Conservation (phyloP, 768 basidiomycete genomes). For the Hemileccinum impolitum region DNA sequence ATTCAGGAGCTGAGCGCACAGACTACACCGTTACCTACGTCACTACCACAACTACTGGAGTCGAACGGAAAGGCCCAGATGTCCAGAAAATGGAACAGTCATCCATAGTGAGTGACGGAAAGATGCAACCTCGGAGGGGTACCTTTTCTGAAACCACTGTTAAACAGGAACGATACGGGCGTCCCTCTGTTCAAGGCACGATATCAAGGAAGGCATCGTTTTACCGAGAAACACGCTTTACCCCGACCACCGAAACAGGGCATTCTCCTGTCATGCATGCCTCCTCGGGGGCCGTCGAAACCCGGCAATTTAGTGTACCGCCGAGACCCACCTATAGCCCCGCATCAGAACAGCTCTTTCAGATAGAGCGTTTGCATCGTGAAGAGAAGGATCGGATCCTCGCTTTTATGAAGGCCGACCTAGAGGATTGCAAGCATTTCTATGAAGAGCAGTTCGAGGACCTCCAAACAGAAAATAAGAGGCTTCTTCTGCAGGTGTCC, state of each 20-base stretch:
- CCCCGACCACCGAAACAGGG: background rate
- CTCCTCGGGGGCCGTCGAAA: background rate
- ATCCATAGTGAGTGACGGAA: background rate
- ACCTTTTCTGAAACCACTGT: background rate
- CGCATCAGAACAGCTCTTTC: background rate
- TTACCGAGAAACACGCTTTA: background rate
- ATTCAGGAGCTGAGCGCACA: background rate
- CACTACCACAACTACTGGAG: background rate
- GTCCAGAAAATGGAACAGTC: background rate
- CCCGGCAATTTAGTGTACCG: no score
- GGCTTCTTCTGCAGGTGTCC: background rate
- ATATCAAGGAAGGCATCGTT: background rate
- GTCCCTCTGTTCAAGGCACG: background rate
- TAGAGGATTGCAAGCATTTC: background rate
- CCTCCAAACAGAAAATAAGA: background rate
- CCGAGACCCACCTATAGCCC: background rate
- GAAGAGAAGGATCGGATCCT: conserved; percentile 4
- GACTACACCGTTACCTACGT: no score
- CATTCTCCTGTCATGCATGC: background rate
- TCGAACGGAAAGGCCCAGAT: background rate
- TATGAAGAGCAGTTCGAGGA: background rate
- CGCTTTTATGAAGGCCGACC: background rate
- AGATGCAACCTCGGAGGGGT: background rate
- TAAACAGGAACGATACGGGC: background rate
- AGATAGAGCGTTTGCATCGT: background rate